phyloP scores from a whole-genome alignment of 306 rosid genomes.

The Ziziphus jujuba region DNA sequence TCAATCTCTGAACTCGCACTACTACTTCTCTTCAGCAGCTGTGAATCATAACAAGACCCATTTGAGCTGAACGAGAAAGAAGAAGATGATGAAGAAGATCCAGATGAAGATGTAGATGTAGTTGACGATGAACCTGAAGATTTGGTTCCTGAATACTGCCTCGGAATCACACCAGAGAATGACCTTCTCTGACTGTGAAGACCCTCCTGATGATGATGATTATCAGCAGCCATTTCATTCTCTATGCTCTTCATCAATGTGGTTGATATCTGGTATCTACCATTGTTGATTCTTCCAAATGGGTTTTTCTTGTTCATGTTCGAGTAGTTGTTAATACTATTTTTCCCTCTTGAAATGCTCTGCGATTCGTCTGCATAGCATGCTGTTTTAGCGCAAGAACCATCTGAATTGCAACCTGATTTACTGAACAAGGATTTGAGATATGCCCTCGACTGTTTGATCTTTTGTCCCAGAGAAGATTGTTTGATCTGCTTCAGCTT shows the following conservation, averaged over 20 bases:
- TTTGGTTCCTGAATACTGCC: conserved; percentile 41
- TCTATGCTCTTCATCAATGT: conserved; percentile 43
- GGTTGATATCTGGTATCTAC: conserved; percentile 33
- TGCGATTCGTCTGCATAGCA: conserved; percentile 35
- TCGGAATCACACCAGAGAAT: conserved; percentile 74
- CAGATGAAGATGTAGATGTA: conserved; percentile 54
- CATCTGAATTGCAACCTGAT: conserved; percentile 54
- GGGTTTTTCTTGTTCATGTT: conserved; percentile 45
- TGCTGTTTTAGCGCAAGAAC: conserved; percentile 44
- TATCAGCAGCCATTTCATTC: conserved; percentile 43
- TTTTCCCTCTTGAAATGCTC: conserved; percentile 25
- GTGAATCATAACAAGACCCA: conserved; percentile 49
- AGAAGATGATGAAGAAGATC: conserved; percentile 72
- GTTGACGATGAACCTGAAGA: conserved; percentile 41
- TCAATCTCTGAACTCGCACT: conserved; percentile 74
- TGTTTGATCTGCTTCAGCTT: conserved; percentile 70
- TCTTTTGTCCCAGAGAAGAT: conserved; percentile 48
- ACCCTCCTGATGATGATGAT: neutral
- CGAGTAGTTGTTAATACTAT: conserved; percentile 36
- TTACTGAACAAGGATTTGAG: conserved; percentile 67
- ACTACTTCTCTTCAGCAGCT: conserved; percentile 62
- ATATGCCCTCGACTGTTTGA: conserved; percentile 70
- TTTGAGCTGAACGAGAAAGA: conserved; percentile 77
- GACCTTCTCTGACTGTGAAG: conserved; percentile 57
- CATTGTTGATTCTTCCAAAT: conserved; percentile 44